Evolutionary conservation across 768 basidiomycete species (phyloP), one percentile per base, ranked within the genome.

Genomic region (Leucocoprinus birnbaumii): DNA sequence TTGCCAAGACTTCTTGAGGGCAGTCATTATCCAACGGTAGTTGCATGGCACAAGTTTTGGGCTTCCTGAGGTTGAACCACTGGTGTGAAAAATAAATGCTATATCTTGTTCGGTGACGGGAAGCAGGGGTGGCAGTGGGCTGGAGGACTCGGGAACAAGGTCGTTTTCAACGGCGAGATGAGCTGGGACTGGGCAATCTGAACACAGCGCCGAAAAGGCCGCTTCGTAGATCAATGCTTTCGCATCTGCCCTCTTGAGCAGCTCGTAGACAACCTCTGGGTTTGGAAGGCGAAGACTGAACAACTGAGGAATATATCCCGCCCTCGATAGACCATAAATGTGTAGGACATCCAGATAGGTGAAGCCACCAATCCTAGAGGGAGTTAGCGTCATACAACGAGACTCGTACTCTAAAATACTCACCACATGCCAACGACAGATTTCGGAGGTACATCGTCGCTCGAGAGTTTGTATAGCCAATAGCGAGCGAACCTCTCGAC

Each of bases 41-140:
- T 72, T 86, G 69, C 86, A 85, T 14, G 82, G 86, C 0, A 91
- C 85, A 25, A 91, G 82, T 63, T 89, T 91, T 1, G 89, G 89
- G 62, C 82, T 86, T 45, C 88, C 89, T n/a, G 87, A 90, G 4
- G 89, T 91, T 40, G 88, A 90, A 19, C 89, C 89, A 56, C 84
- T 86, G 7, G 89, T 90, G 66, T 89, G 89, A 75, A 89, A 91
- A 51, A 89, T 73, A 73, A 90, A 83, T 47, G 79, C 77, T 25
- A 74, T 68, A 51, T 85, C 83, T n/a, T 41, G 44, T 21, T 38
- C 53, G 13, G 44, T 47, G 53, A 45, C 22, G 44, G 53, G 44
- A 34, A 7, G 1, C 10, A 25, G 35, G 24, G 53, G 45, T 54
- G 34, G 18, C 16, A 47, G 37, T 34, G 72, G 62, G 22, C 69